phyloP scores from a whole-genome alignment of 163 green algal species.

The Picocystis sp. region DNA sequence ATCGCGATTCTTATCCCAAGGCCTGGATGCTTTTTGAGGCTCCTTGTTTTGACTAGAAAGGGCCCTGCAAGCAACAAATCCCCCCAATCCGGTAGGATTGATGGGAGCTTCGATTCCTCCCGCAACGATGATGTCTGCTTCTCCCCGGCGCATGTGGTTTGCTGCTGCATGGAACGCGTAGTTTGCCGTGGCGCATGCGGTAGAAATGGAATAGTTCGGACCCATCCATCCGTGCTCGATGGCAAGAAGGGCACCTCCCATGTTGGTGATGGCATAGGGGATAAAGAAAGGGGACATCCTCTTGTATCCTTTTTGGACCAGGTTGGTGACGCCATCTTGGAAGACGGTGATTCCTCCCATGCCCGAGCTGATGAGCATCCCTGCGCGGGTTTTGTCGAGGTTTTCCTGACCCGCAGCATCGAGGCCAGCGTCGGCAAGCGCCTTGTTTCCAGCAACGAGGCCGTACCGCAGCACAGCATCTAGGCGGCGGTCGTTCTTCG shows the following conservation, averaged over 20 bases:
- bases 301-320: slow-evolving; percentile 86
- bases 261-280: slow-evolving; percentile 95
- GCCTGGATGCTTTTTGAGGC: slow-evolving; percentile 62
- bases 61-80: slow-evolving; percentile 92
- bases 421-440: slow-evolving; percentile 41
- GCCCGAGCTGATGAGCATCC: slow-evolving; percentile 74
- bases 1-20: slow-evolving; percentile 87
- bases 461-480: slow-evolving; percentile 89
- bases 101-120: slow-evolving; percentile 88
- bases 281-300: slow-evolving; percentile 85
- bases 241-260: slow-evolving; percentile 72
- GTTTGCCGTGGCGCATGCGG: slow-evolving; percentile 93
- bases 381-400: slow-evolving; percentile 72
- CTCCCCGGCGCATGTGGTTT: slow-evolving; percentile 88
- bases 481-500: slow-evolving; percentile 86
- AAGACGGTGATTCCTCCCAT: slow-evolving; percentile 83
- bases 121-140: slow-evolving; percentile 86
- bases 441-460: slow-evolving; percentile 75
- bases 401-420: slow-evolving; percentile 44
- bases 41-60: slow-evolving; percentile 71
- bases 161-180: slow-evolving; percentile 84
- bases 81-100: slow-evolving; percentile 84
- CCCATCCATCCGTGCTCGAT: slow-evolving; percentile 92
- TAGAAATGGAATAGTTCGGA: slow-evolving; percentile 96
- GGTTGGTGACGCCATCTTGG: slow-evolving; percentile 60